These are phyloP conservation scores for Botrytis fabae DNA, from an alignment of 2,329 filamentous ascomycete genomes.

Conservation along the genomic window DNA sequence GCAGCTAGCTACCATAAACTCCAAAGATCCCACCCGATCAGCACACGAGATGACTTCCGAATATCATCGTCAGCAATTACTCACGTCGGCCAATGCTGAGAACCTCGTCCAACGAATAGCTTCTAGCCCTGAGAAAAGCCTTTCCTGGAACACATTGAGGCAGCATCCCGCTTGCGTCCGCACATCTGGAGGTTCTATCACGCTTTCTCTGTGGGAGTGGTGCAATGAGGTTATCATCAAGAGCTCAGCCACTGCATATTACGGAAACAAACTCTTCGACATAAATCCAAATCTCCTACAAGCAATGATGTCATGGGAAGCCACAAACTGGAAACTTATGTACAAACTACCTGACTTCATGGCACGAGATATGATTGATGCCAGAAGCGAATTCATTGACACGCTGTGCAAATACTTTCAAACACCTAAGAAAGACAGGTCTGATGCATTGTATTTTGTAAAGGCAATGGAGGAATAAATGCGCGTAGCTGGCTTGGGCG, in stretches of 20 bases:
- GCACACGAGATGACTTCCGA: background rate
- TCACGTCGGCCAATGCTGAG: background rate
- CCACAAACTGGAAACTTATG: slow-evolving; percentile 9
- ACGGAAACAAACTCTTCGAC: background rate
- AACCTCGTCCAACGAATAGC: background rate
- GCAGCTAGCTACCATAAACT: background rate
- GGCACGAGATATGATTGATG: background rate
- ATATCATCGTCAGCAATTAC: slow-evolving; percentile 1
- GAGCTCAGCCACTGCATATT: background rate
- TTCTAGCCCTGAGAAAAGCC: background rate
- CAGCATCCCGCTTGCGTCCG: background rate
- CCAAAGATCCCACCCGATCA: background rate
- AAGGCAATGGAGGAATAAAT: background rate
- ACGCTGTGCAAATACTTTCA: slow-evolving; percentile 12
- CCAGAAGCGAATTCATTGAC: background rate
- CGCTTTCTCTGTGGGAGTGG: background rate
- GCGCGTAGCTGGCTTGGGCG: background rate
- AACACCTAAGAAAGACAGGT: background rate
- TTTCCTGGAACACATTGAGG: slow-evolving; percentile 3
- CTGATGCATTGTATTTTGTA: slow-evolving; percentile 3
- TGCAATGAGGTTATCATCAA: slow-evolving; percentile 5
- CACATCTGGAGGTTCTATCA: background rate
- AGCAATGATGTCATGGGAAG: background rate
- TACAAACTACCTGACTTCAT: background rate
- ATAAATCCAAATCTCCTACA: slow-evolving; percentile 3